phyloP scores from a whole-genome alignment of 192 early-diverging fungal species.

The Dispira simplex region DNA sequence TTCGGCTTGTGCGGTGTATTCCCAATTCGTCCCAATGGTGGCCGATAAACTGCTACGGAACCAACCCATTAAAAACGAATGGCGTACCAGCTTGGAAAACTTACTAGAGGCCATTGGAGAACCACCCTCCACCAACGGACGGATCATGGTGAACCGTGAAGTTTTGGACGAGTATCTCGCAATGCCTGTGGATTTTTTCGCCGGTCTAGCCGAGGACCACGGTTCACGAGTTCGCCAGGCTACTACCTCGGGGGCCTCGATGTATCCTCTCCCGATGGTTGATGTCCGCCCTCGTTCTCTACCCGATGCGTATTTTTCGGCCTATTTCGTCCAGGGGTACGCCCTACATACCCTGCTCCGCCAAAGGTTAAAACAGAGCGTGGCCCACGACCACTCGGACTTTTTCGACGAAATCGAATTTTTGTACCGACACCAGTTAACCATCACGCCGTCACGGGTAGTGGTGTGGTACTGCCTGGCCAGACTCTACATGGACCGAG shows the following conservation, averaged over 20 bases:
- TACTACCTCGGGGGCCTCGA: too few species aligned
- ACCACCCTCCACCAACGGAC: neutral
- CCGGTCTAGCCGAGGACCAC: too few species aligned
- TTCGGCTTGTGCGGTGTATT: neutral
- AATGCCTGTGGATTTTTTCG: neutral
- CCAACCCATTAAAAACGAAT: neutral
- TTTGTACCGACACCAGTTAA: slow-evolving; percentile 9
- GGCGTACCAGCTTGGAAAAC: slow-evolving; percentile 1
- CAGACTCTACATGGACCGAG: neutral
- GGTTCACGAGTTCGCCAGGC: too few species aligned
- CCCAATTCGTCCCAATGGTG: neutral
- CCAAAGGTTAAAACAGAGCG: neutral
- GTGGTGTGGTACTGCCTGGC: slow-evolving; percentile 10
- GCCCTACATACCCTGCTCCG: neutral
- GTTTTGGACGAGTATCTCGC: neutral
- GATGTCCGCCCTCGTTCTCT: neutral
- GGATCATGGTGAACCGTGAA: slow-evolving; percentile 1
- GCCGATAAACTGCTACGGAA: neutral
- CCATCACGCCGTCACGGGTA: neutral
- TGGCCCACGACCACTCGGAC: neutral
- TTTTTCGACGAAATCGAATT: neutral
- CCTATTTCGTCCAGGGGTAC: slow-evolving; percentile 6
- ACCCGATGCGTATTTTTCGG: neutral
- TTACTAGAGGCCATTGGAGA: slow-evolving; percentile 2
- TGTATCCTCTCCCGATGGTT: too few species aligned